Evolutionary conservation across 2,329 filamentous ascomycete genomes (phyloP), one percentile per base, ranked within the genome.

Genomic region (Mariannaea elegans): DNA sequence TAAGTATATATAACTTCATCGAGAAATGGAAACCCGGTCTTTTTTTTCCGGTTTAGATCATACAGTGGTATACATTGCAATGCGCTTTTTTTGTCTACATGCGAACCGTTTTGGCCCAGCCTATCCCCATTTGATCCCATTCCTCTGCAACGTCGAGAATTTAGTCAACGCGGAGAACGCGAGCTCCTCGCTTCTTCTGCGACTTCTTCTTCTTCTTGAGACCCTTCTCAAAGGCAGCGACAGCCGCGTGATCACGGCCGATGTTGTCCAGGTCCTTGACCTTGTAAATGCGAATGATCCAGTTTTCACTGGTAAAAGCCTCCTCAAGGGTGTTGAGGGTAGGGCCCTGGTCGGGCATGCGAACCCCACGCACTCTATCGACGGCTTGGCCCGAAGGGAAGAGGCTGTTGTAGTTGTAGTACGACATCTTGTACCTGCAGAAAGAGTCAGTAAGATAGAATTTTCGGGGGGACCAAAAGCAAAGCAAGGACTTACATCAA

Each of bases 201-300:
- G 83, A 76, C 83, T 90, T 90, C 89, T 92, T 94, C 86, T 91
- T 93, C 86, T 93, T 94, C 77, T 36, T 36, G 32, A 90, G 87
- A 34, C 91, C 91, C 72, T 87, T 88, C 62, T 93, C 90, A 73
- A 94, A 94, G 7, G 89, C 85, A 27, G 85, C 82, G 2, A 81
- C 87, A 0, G 85, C 78, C 5, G 86, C 86, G 75, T 97, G 94
- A 71, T 97, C 93, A 75, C 95, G 88, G 55, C 93, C 94, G 66
- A 99, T 84, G 77, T 98, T 98, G 81, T 99, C 95, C 60, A 97
- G 88, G 72, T 97, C 94, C 83, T 99, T 99, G 81, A 99, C 95
- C 85, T 99, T 99, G 86, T 97, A 99, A 74, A 99, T 97, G 65
- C 95, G 87, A 75, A 99, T 98, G 77, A 99, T 99, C 95, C 95